phyloP scores from a whole-genome alignment of 495 filamentous ascomycete species.

The Hypoxylon intermedium region DNA sequence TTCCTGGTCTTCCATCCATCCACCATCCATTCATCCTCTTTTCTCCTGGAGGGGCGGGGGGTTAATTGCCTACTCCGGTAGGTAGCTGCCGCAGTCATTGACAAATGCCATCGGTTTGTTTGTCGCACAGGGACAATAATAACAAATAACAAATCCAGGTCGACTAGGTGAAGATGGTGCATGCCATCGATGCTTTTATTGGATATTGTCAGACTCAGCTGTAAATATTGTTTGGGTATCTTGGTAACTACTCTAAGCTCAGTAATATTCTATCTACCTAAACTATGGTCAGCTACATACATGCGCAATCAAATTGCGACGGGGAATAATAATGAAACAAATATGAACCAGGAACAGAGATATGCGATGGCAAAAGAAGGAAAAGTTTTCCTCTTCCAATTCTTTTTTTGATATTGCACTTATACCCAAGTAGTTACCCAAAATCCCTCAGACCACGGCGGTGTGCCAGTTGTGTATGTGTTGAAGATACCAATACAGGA shows the following conservation, averaged over 20 bases:
- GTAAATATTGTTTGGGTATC: slow-evolving; percentile 2
- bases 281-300: slow-evolving; percentile 12
- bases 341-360: slow-evolving; percentile 17
- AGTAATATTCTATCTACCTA: not conserved
- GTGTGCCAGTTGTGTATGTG: slow-evolving; percentile 10
- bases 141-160: slow-evolving; percentile 9
- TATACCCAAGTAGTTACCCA: slow-evolving; percentile 1
- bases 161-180: slow-evolving; percentile 10
- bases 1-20: too few relatives aligned
- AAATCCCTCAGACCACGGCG: slow-evolving; percentile 21
- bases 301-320: not conserved
- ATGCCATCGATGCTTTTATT: slow-evolving; percentile 20
- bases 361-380: not conserved
- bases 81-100: slow-evolving; percentile 29
- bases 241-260: too few relatives aligned
- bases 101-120: slow-evolving; percentile 36
- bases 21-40: too few relatives aligned
- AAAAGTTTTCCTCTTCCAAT: slow-evolving; percentile 4
- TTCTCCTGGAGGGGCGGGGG: slow-evolving; percentile 24
- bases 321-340: slow-evolving; percentile 1
- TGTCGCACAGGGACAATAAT: slow-evolving; percentile 28
- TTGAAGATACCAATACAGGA: slow-evolving; percentile 27
- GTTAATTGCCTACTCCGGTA: too few relatives aligned
- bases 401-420: slow-evolving; percentile 11
- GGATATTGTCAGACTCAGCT: slow-evolving; percentile 9